phyloP scores from a whole-genome alignment of 176 grass and related monocot genomes.

The Oryza brachyantha region DNA sequence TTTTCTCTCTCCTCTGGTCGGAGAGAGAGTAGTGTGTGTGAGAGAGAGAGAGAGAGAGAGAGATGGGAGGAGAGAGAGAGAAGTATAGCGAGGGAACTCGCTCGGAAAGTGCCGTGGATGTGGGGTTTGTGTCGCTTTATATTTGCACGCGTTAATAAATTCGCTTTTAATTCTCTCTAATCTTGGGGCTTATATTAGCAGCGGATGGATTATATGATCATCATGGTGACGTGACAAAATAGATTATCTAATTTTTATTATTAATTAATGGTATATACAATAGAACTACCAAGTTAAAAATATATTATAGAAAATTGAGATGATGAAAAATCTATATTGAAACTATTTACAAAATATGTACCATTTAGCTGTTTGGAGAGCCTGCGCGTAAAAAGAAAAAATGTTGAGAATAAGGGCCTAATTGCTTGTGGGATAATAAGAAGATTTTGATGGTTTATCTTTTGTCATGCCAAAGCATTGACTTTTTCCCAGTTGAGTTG shows the following conservation, averaged over 20 bases:
- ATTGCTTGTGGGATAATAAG: not conserved
- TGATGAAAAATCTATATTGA: too few species aligned
- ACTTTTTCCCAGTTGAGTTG: not conserved
- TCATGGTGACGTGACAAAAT: too few species aligned
- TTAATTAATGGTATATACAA: too few species aligned
- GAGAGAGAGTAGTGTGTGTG: not conserved
- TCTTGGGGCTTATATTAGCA: not conserved
- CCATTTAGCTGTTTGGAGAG: too few species aligned
- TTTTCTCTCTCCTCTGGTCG: not conserved
- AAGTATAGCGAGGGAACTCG: constrained; percentile 20
- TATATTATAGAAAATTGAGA: too few species aligned
- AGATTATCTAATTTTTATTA: too few species aligned
- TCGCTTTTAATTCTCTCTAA: not conserved
- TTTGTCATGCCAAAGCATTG: not conserved
- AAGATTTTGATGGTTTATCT: not conserved
- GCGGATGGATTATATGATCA: too few species aligned
- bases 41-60: not conserved
- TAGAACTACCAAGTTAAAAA: too few species aligned
- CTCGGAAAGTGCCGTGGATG: constrained; percentile 32
- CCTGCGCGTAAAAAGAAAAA: too few species aligned
- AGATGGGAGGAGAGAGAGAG: not conserved
- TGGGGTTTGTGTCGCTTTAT: constrained; percentile 24
- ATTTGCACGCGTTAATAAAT: constrained; percentile 10
- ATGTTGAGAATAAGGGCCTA: too few species aligned
- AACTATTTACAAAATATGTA: too few species aligned